These are phyloP conservation scores for Physcia stellaris DNA, from an alignment of 495 filamentous ascomycete genomes.

Conservation along the genomic window DNA sequence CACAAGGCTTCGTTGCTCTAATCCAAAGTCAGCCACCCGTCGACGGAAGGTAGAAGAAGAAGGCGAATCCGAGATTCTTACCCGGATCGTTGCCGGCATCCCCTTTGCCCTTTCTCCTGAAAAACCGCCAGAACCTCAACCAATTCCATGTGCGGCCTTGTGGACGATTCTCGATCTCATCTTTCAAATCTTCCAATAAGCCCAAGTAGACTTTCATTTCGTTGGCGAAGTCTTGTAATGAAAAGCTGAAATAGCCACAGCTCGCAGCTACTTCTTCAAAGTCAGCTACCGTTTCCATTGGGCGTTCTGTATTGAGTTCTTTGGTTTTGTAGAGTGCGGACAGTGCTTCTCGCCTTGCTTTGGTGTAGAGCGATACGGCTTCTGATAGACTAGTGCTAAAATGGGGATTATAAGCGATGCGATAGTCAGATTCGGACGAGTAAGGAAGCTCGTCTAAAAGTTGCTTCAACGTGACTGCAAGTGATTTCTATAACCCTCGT, in stretches of 20 bases:
- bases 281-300: conserved; percentile 70
- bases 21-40: background rate
- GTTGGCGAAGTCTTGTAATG: conserved; percentile 75
- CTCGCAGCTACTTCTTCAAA: conserved; percentile 93
- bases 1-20: conserved; percentile 7
- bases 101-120: too few relatives aligned
- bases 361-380: conserved; percentile 64
- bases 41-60: too few relatives aligned
- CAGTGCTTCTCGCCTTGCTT: conserved; percentile 60
- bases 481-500: conserved; percentile 52
- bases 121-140: conserved; percentile 63
- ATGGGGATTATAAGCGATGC: conserved; percentile 59
- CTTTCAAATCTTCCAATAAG: conserved; percentile 71
- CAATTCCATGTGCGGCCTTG: conserved; percentile 64
- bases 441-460: conserved; percentile 83
- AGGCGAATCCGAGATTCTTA: too few relatives aligned
- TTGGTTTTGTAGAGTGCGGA: conserved; percentile 64
- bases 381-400: conserved; percentile 65
- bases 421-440: conserved; percentile 44
- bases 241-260: conserved; percentile 89
- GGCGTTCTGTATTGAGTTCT: conserved; percentile 47
- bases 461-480: conserved; percentile 78
- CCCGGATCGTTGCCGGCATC: conserved; percentile 12
- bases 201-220: conserved; percentile 73
- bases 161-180: conserved; percentile 42